Conservation (phyloP, 768 basidiomycete genomes). For the Boletus bicolor region DNA sequence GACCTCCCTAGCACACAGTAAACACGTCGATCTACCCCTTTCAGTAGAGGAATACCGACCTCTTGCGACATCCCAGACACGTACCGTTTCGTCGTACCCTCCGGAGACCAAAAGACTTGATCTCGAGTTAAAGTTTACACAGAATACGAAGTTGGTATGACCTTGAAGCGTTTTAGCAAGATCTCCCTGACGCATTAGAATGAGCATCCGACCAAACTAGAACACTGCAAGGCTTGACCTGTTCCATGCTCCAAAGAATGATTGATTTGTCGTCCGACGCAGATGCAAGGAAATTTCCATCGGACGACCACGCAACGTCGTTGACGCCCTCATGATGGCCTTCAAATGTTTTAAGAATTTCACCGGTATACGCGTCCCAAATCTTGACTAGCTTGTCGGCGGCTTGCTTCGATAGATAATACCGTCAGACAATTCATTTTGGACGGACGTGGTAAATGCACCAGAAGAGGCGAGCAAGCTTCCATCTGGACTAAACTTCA, state of each 20-base stretch:
- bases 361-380: constrained; percentile 72
- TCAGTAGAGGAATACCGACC: constrained; percentile 41
- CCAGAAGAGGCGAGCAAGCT: constrained; percentile 78
- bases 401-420: constrained; percentile 52
- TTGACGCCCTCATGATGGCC: constrained; percentile 85
- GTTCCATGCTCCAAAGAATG: constrained; percentile 77
- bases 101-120: constrained; percentile 92
- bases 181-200: constrained; percentile 40
- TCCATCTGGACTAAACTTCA: constrained; percentile 90
- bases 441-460: constrained; percentile 38
- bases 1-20: constrained; percentile 55
- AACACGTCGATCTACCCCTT: background rate
- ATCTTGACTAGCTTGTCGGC: constrained; percentile 81
- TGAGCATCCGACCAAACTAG: constrained; percentile 1
- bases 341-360: constrained; percentile 66
- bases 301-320: constrained; percentile 84
- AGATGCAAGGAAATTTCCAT: constrained; percentile 81
- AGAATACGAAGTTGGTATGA: constrained; percentile 94
- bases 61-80: constrained; percentile 94
- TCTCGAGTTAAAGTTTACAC: constrained; percentile 86
- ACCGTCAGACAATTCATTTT: constrained; percentile 15
- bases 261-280: constrained; percentile 93
- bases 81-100: constrained; percentile 92
- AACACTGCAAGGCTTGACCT: constrained; percentile 36
- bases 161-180: constrained; percentile 68